Conservation (phyloP, 805 yeast genomes). For the Cyberlindnera mrakii region DNA sequence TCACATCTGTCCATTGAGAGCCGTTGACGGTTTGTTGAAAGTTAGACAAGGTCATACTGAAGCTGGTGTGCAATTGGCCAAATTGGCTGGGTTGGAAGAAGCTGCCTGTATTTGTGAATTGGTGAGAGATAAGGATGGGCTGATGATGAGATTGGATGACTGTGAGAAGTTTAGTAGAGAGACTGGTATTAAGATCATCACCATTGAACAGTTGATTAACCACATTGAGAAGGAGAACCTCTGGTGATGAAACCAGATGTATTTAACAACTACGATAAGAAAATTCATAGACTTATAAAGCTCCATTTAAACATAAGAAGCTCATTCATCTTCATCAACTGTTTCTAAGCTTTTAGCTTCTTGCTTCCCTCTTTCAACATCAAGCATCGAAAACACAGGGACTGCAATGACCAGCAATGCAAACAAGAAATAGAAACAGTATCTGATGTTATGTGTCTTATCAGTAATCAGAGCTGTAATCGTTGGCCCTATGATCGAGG, state of each 20-base stretch:
- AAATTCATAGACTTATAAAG: background rate
- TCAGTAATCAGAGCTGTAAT: slow-evolving; percentile 70
- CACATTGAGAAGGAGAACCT: slow-evolving; percentile 31
- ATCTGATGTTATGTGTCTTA: slow-evolving; percentile 65
- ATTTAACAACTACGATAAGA: background rate
- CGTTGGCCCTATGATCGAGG: slow-evolving; percentile 68
- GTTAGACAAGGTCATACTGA: slow-evolving; percentile 94
- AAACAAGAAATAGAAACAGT: slow-evolving; percentile 62
- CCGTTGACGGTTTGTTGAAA: slow-evolving; percentile 76
- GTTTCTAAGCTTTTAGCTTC: slow-evolving; percentile 42
- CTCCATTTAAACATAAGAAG: background rate
- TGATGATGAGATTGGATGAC: slow-evolving; percentile 91
- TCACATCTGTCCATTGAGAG: slow-evolving; percentile 88
- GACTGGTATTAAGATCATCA: slow-evolving; percentile 62
- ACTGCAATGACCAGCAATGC: slow-evolving; percentile 46
- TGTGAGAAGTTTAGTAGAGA: slow-evolving; percentile 64
- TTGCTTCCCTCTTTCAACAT: slow-evolving; percentile 54
- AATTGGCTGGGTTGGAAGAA: slow-evolving; percentile 68
- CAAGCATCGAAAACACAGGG: slow-evolving; percentile 48
- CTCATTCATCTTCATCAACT: slow-evolving; percentile 14
- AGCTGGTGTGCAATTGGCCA: slow-evolving; percentile 87
- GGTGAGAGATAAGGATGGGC: slow-evolving; percentile 88
- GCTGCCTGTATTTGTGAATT: slow-evolving; percentile 93
- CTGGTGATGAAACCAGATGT: slow-evolving; percentile 3
- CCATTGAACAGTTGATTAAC: slow-evolving; percentile 68